These are phyloP conservation scores for Naganishia vaughanmartiniae DNA, from an alignment of 768 basidiomycete genomes.

Conservation along the genomic window DNA sequence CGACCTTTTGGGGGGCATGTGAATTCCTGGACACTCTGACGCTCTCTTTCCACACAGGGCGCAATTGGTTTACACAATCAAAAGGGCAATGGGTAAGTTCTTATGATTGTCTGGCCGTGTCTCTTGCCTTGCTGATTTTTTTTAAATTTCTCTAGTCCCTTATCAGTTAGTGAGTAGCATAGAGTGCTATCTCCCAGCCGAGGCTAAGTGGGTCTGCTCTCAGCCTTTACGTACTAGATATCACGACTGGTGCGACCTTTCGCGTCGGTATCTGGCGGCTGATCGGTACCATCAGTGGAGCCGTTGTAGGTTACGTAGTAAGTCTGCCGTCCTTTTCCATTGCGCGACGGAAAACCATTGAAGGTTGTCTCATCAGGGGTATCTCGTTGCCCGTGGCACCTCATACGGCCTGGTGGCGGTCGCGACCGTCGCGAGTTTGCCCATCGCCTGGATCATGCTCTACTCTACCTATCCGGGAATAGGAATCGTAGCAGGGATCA, in stretches of 20 bases:
- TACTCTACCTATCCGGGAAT: conserved; percentile 39
- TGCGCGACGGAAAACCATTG: neutral
- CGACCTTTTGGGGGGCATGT: too few species aligned
- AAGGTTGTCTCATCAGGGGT: conserved; percentile 34
- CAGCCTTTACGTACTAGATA: conserved; percentile 50
- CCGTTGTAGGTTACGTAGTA: conserved; percentile 46
- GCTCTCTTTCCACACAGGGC: conserved; percentile 19
- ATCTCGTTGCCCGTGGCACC: conserved; percentile 44
- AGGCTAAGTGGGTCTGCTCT: neutral
- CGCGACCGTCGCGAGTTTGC: conserved; percentile 42
- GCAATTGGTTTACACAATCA: conserved; percentile 41
- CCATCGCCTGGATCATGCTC: conserved; percentile 49
- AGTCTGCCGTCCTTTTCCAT: conserved; percentile 17
- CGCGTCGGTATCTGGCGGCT: conserved; percentile 46
- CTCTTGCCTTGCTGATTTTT: neutral
- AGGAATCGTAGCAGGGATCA: conserved; percentile 46
- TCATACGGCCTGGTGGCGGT: conserved; percentile 48
- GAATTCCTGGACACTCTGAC: too few species aligned
- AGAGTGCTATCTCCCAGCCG: too few species aligned
- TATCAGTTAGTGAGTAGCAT: conserved; percentile 38
- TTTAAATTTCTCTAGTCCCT: conserved; percentile 26
- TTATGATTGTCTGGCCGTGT: neutral
- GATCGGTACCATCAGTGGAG: conserved; percentile 48
- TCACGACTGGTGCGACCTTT: conserved; percentile 50
- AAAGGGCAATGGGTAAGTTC: conserved; percentile 46